Evolutionary conservation across 164 flowering plant species (phyloP).

Genomic region (Aristolochia fimbriata): DNA sequence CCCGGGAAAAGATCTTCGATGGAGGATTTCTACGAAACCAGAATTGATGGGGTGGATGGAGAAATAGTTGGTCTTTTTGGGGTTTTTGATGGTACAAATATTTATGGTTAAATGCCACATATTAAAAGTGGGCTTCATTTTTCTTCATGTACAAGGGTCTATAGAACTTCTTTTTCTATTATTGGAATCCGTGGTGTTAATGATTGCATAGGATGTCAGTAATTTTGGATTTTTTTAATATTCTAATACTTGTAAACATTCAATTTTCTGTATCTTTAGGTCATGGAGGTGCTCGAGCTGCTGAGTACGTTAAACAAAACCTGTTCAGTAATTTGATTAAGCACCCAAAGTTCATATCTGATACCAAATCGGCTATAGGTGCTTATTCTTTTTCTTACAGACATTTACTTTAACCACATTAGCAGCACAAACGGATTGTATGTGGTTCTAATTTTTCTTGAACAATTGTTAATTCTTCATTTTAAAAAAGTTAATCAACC

Average conservation of each 20-base stretch:
- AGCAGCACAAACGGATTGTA: background rate
- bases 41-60: conserved; percentile 89
- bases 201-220: background rate
- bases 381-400: conserved; percentile 3
- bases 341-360: conserved; percentile 90
- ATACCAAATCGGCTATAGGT: conserved; percentile 95
- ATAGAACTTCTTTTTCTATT: background rate
- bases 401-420: background rate
- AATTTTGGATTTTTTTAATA: background rate
- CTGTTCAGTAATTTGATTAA: conserved; percentile 89
- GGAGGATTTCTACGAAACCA: conserved; percentile 96
- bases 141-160: background rate
- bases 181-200: background rate
- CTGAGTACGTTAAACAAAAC: conserved; percentile 89
- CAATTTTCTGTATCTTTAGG: conserved; percentile 30
- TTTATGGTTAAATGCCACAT: too few species aligned
- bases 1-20: conserved; percentile 91
- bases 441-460: background rate
- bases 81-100: conserved; percentile 77
- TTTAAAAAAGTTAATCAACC: too few species aligned
- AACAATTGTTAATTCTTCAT: background rate
- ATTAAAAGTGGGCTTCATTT: background rate
- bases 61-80: conserved; percentile 96
- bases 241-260: background rate
- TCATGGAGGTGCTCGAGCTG: conserved; percentile 98